A percentile compares a stretch with the other conserved stretches of the same genome.
phyloP scores from a whole-genome alignment of 352 stramenopile genomes.

The Globisporangium nodosum region DNA sequence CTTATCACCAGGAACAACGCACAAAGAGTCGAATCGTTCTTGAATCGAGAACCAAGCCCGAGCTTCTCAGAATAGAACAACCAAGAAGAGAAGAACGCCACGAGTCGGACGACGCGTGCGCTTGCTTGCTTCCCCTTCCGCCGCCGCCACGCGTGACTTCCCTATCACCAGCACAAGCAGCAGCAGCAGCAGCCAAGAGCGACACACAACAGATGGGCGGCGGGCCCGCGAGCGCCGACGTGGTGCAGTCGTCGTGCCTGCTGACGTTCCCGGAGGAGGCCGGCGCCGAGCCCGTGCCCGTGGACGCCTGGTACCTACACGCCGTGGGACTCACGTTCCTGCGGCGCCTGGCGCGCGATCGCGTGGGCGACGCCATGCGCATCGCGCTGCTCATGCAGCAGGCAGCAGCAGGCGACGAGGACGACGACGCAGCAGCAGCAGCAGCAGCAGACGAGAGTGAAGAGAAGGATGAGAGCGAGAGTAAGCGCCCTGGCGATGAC shows the following conservation, averaged over 20 bases:
- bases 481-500: not conserved
- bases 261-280: constrained; percentile 76
- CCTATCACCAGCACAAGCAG: too few relatives aligned
- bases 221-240: constrained; percentile 54
- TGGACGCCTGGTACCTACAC: constrained; percentile 79
- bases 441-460: constrained; percentile 2
- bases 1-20: too few relatives aligned
- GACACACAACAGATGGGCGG: constrained; percentile 43
- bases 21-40: too few relatives aligned
- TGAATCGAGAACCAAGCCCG: too few relatives aligned
- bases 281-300: constrained; percentile 64
- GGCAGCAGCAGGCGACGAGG: constrained; percentile 6
- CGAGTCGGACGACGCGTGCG: too few relatives aligned
- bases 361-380: constrained; percentile 47
- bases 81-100: too few relatives aligned
- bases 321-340: constrained; percentile 69
- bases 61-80: too few relatives aligned
- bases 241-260: constrained; percentile 78
- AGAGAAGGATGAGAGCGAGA: constrained; percentile 1
- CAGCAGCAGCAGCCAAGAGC: not conserved
- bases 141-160: too few relatives aligned
- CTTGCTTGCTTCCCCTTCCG: too few relatives aligned
- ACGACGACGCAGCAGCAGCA: not conserved
- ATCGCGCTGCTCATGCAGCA: constrained; percentile 64
- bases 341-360: constrained; percentile 60